Evolutionary conservation across 805 yeast genomes (phyloP).

Genomic region (Hanseniaspora singularis): DNA sequence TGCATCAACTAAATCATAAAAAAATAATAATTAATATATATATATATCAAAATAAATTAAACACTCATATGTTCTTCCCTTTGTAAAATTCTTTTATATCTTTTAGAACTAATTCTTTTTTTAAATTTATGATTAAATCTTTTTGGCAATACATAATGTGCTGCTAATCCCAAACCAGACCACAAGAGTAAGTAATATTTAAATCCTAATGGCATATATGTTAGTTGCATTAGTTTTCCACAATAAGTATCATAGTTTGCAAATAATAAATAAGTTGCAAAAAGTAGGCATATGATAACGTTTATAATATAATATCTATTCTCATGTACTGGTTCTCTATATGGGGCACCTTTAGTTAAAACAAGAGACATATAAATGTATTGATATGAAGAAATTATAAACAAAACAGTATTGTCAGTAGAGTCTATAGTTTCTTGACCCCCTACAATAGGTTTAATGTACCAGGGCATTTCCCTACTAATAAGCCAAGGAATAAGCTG

Average conservation of each 20-base stretch:
- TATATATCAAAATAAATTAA: neutral
- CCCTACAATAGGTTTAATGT: slow-evolving; percentile 66
- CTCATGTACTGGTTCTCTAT: slow-evolving; percentile 58
- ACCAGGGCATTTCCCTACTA: slow-evolving; percentile 58
- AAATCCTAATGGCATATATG: slow-evolving; percentile 42
- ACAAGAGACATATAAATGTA: slow-evolving; percentile 74
- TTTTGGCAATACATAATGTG: slow-evolving; percentile 28
- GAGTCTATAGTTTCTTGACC: slow-evolving; percentile 71
- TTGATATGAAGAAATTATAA: slow-evolving; percentile 74
- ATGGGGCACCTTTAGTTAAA: slow-evolving; percentile 89
- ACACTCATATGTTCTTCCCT: slow-evolving; percentile 16
- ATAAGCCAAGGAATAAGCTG: slow-evolving; percentile 58
- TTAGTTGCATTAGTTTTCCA: slow-evolving; percentile 69
- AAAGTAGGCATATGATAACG: slow-evolving; percentile 35
- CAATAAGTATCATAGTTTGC: slow-evolving; percentile 31
- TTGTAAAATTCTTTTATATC: slow-evolving; percentile 27
- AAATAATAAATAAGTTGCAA: slow-evolving; percentile 44
- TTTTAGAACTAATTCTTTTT: slow-evolving; percentile 31
- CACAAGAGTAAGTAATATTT: slow-evolving; percentile 39
- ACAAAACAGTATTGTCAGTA: slow-evolving; percentile 80
- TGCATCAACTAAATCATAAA: slow-evolving; percentile 31
- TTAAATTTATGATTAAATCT: slow-evolving; percentile 26
- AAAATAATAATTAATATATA: neutral
- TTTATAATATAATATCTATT: slow-evolving; percentile 64
- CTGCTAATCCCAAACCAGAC: slow-evolving; percentile 39